Evolutionary conservation across 257 asterid genomes (phyloP).

Genomic region (Anisodus tanguticus): DNA sequence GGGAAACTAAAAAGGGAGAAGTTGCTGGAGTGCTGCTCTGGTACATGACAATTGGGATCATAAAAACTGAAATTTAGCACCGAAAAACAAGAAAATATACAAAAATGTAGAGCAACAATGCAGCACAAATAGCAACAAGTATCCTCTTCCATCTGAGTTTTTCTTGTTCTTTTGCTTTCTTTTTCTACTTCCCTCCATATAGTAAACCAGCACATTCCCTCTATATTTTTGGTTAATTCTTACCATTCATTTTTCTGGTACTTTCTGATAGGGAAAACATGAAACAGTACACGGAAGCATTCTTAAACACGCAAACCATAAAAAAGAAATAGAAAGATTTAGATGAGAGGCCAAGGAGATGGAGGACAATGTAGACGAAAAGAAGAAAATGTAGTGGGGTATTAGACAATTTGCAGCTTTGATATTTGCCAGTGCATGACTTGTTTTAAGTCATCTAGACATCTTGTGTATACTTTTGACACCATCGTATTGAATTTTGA

Average conservation of each 20-base stretch:
- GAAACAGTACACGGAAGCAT: not conserved
- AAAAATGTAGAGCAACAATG: constrained; percentile 1
- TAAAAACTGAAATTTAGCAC: constrained; percentile 19
- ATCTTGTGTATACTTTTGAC: not conserved
- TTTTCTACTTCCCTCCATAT: not conserved
- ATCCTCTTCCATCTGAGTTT: not conserved
- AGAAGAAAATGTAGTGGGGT: not conserved
- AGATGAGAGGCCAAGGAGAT: not conserved
- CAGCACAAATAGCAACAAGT: constrained; percentile 25
- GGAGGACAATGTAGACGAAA: not conserved
- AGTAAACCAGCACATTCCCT: not conserved
- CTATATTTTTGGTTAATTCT: not conserved
- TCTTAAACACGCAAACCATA: not conserved
- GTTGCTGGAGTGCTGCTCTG: not conserved
- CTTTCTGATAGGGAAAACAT: not conserved
- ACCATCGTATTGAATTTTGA: not conserved
- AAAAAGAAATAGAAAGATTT: not conserved
- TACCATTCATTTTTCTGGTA: not conserved
- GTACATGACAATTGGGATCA: not conserved
- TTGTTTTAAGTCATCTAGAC: constrained; percentile 9
- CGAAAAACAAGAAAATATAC: not conserved
- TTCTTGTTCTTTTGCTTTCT: not conserved
- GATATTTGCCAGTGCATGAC: not conserved
- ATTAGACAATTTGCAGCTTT: not conserved
- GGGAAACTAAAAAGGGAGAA: not conserved